Base-by-base conservation (phyloP, 2,329 filamentous ascomycete genomes). In the Amylocarpus encephaloides region DNA sequence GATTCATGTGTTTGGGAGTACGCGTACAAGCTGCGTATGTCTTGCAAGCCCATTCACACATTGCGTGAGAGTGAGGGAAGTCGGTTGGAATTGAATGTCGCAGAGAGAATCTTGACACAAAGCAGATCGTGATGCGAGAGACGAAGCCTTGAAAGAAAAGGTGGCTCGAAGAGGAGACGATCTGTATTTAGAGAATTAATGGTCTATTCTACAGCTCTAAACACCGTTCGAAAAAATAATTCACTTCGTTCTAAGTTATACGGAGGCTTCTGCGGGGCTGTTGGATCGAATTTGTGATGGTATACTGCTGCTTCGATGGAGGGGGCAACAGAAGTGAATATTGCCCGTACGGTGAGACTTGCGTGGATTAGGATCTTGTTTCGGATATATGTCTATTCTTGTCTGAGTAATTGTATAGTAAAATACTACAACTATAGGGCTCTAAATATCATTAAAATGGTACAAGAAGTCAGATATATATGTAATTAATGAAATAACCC, bases 1-100 rank as follows among this genome's bases (percentile, higher is more conserved):
- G 48, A 43, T 49, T 48, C 52, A 54, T 49, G 41, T 54, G 48
- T 54, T 49, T 51, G 45, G 39, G 39, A 38, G 41, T 36, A 51
- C 48, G 52, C 52, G 40, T 49, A 49, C 49, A 54, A 48, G 34
- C 49, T 48, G 49, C 49, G 49, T 48, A 54, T 51, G 52, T 54
- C 52, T 51, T 51, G 45, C 52, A 54, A 48, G 43, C 52, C 52
- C 43, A 54, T 51, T 51, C 39, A 49, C 52, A 51, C 52, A 54
- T 54, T 51, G 52, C 49, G 39, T 54, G 36, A 47, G 41, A 55
- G 46, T 47, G 43, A 52, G 50, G 50, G 44, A 51, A 48, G 51
- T 51, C 39, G 44, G 49, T 48, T 51, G 22, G 26, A 51, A 51
- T 51, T 48, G 46, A 49, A 45, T 52, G 30, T 49, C 40, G 50